phyloP scores from a whole-genome alignment of 2,329 filamentous ascomycete genomes.

The Huntiella abstrusa region DNA sequence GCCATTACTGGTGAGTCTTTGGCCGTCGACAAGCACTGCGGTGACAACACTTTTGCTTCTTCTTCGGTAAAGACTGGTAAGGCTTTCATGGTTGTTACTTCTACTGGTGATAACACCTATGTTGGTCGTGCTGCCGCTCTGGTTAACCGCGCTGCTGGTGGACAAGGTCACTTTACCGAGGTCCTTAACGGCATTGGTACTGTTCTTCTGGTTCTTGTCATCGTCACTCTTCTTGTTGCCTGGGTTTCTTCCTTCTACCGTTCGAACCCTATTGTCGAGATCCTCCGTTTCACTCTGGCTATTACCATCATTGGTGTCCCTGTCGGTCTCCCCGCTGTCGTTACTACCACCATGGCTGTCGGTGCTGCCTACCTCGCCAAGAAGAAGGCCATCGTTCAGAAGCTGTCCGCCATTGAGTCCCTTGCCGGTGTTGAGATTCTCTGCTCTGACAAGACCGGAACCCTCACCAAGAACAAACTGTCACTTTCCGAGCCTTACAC shows the following conservation, averaged over 20 bases:
- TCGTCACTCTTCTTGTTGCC: slow-evolving; percentile 62
- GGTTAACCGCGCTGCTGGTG: slow-evolving; percentile 55
- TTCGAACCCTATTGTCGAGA: slow-evolving; percentile 58
- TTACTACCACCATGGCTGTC: slow-evolving; percentile 89
- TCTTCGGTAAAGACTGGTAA: slow-evolving; percentile 82
- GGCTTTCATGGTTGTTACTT: slow-evolving; percentile 63
- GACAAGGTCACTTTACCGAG: slow-evolving; percentile 23
- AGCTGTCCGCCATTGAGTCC: too few species aligned
- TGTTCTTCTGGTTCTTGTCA: slow-evolving; percentile 58
- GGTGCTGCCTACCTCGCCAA: slow-evolving; percentile 40
- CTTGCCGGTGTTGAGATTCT: too few species aligned
- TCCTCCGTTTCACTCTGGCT: slow-evolving; percentile 69
- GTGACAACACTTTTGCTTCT: slow-evolving; percentile 66
- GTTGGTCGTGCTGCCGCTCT: slow-evolving; percentile 77
- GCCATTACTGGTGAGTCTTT: slow-evolving; percentile 84
- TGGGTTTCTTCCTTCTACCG: slow-evolving; percentile 82
- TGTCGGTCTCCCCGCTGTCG: slow-evolving; percentile 81
- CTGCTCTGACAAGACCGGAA: too few species aligned
- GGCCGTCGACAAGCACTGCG: slow-evolving; percentile 72
- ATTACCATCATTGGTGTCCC: slow-evolving; percentile 86
- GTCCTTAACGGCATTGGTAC: slow-evolving; percentile 77
- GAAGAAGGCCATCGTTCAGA: too few species aligned
- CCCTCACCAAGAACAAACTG: too few species aligned
- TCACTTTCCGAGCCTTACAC: slow-evolving; percentile 72
- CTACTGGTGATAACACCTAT: slow-evolving; percentile 78